Evolutionary conservation across 164 flowering plant genomes (phyloP).

Genomic region (Vitis rupestris): DNA sequence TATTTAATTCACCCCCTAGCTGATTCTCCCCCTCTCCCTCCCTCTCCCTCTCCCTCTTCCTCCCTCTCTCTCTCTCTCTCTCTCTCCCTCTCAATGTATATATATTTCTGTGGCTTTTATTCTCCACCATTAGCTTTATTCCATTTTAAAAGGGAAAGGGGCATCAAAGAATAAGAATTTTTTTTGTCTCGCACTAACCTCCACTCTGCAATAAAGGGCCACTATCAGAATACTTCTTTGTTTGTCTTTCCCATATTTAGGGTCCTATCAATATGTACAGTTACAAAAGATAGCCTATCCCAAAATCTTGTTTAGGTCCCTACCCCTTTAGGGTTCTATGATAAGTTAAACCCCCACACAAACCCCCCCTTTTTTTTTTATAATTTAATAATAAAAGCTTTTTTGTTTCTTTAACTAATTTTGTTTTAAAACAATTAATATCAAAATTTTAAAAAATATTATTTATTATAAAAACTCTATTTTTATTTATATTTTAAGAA

Average conservation of each 20-base stretch:
- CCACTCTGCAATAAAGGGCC: slow-evolving; percentile 20
- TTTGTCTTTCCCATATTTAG: slow-evolving; percentile 9
- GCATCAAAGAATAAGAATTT: slow-evolving; percentile 38
- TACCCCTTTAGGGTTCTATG: not conserved
- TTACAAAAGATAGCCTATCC: not conserved
- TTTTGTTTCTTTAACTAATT: too few relatives aligned
- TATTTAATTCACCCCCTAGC: not conserved
- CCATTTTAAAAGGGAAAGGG: slow-evolving; percentile 15
- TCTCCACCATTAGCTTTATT: slow-evolving; percentile 23
- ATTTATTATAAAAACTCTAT: too few relatives aligned
- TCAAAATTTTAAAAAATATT: too few relatives aligned
- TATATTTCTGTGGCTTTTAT: not conserved
- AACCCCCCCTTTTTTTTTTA: too few relatives aligned
- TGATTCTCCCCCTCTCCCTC: not conserved
- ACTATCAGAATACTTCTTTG: not conserved
- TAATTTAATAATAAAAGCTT: too few relatives aligned
- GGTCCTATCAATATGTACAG: not conserved
- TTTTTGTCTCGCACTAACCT: slow-evolving; percentile 18
- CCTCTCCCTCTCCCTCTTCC: not conserved
- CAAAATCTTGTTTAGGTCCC: not conserved
- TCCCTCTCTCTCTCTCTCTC: not conserved
- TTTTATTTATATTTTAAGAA: too few relatives aligned
- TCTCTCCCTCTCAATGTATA: not conserved
- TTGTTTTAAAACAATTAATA: too few relatives aligned
- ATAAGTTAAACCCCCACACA: too few relatives aligned